phyloP scores from a whole-genome alignment of 2,329 filamentous ascomycete species.

The Cladosporium sp. region DNA sequence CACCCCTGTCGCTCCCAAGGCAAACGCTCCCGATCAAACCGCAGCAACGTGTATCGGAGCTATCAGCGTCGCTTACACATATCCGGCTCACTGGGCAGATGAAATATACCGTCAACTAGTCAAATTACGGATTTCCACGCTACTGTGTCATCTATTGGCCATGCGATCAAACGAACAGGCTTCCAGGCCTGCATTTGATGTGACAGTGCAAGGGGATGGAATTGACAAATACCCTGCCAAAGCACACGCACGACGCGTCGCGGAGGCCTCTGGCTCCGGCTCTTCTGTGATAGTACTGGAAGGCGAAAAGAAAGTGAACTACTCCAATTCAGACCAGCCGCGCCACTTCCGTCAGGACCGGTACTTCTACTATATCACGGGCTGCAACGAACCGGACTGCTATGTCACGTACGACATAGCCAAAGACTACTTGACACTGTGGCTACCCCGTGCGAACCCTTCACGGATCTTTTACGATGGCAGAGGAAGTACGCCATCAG shows the following conservation, averaged over 20 bases:
- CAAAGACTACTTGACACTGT: constrained; percentile 71
- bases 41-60: too few relatives aligned
- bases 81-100: too few relatives aligned
- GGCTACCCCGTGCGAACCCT: constrained; percentile 85
- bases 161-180: neutral
- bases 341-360: constrained; percentile 74
- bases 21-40: too few relatives aligned
- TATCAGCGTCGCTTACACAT: too few relatives aligned
- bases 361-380: constrained; percentile 92
- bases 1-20: neutral
- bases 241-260: constrained; percentile 75
- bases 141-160: too few relatives aligned
- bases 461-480: constrained; percentile 92
- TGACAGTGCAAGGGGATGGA: neutral
- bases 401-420: constrained; percentile 77
- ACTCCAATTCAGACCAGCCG: constrained; percentile 72
- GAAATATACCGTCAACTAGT: too few relatives aligned
- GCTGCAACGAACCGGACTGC: constrained; percentile 76
- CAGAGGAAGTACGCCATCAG: constrained; percentile 69
- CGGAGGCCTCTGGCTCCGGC: constrained; percentile 64
- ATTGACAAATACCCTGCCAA: constrained; percentile 71
- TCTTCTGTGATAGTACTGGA: constrained; percentile 79
- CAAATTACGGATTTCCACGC: too few relatives aligned
- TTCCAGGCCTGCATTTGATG: neutral
- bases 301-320: constrained; percentile 38